These are phyloP conservation scores for Oenanthe sinensis DNA, from an alignment of 129 eudicot species.

Conservation along the genomic window DNA sequence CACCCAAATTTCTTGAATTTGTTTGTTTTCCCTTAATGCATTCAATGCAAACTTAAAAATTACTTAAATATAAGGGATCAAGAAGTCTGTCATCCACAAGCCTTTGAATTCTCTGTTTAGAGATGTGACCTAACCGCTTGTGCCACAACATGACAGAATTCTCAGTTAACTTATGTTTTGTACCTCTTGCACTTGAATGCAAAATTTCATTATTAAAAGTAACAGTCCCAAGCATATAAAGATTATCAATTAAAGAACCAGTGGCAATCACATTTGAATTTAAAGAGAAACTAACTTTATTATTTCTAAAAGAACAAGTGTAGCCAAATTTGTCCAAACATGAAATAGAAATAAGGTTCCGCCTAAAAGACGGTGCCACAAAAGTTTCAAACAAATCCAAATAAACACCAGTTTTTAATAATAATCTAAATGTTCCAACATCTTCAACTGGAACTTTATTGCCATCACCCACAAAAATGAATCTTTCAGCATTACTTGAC, in stretches of 20 bases:
- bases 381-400: not conserved
- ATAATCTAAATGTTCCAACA: no score
- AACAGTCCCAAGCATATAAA: not conserved
- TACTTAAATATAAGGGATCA: no score
- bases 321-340: not conserved
- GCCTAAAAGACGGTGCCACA: not conserved
- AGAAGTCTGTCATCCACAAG: no score
- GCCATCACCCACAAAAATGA: no score
- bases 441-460: no score
- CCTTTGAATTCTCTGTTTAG: no score
- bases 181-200: not conserved
- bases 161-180: not conserved
- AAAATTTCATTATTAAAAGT: not conserved
- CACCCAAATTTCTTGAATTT: no score
- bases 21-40: no score
- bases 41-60: no score
- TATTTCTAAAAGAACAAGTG: slow-evolving; percentile 2
- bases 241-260: not conserved
- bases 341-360: not conserved
- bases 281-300: not conserved
- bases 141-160: not conserved
- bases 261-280: not conserved
- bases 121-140: no score
- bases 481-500: no score
- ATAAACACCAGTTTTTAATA: not conserved